These are phyloP conservation scores for Pisolithus thermaeus DNA, from an alignment of 1,284 basidiomycete species.

Conservation along the genomic window DNA sequence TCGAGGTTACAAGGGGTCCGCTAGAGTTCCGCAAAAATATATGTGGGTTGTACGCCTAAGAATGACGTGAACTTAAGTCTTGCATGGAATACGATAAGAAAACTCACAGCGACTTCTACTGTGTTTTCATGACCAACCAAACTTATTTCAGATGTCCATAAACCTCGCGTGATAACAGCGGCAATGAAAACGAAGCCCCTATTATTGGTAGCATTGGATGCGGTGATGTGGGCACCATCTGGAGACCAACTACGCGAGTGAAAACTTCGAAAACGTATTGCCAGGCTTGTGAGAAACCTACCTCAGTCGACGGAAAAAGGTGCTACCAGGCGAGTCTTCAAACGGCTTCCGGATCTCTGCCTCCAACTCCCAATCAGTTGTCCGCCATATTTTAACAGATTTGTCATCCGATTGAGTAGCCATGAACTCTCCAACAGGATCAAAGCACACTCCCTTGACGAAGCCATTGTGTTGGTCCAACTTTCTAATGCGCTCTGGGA, in stretches of 20 bases:
- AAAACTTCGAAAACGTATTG: conserved; percentile 3
- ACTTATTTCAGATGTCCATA: conserved; percentile 87
- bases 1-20: conserved; percentile 60
- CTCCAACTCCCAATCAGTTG: conserved; percentile 85
- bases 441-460: conserved; percentile 98
- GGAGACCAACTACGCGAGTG: conserved; percentile 81
- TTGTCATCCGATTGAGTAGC: conserved; percentile 97
- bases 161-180: conserved; percentile 83
- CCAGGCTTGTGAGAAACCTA: conserved; percentile 22
- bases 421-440: conserved; percentile 94
- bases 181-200: conserved; percentile 96
- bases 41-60: conserved; percentile 84
- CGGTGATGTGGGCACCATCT: conserved; percentile 95
- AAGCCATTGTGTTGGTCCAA: conserved; percentile 92
- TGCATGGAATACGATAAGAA: conserved; percentile 7
- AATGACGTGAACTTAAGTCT: conserved; percentile 9
- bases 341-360: conserved; percentile 87
- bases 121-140: conserved; percentile 97
- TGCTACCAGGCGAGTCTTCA: conserved; percentile 88
- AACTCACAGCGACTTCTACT: conserved; percentile 82
- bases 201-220: conserved; percentile 95
- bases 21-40: conserved; percentile 77
- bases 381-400: conserved; percentile 95
- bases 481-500: conserved; percentile 70
- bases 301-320: conserved; percentile 92